Evolutionary conservation across 306 rosid species (phyloP).

Genomic region (Gynostemma pentaphyllum): DNA sequence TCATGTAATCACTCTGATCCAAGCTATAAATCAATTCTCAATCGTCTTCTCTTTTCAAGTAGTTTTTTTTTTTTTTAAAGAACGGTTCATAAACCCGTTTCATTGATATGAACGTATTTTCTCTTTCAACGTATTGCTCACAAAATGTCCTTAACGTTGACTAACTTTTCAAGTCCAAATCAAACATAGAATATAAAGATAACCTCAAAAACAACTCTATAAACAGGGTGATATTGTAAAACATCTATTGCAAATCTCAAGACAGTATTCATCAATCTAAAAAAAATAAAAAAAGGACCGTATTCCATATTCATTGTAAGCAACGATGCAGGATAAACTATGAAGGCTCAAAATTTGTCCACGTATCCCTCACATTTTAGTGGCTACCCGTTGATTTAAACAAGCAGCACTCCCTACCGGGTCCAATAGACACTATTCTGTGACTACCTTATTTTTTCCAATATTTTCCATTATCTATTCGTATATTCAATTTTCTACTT

Average conservation of each 20-base stretch:
- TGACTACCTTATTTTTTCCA: conserved; percentile 1
- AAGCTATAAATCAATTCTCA: background rate
- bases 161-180: background rate
- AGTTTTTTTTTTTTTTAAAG: too few relatives aligned
- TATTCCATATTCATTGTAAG: background rate
- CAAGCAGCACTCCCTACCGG: conserved; percentile 14
- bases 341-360: conserved; percentile 4
- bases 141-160: background rate
- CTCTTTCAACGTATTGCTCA: too few relatives aligned
- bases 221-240: background rate
- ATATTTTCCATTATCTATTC: background rate
- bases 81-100: too few relatives aligned
- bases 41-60: background rate
- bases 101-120: too few relatives aligned
- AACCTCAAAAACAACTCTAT: background rate
- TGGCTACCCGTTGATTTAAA: conserved; percentile 14
- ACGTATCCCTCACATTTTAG: conserved; percentile 8
- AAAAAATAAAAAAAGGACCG: too few relatives aligned
- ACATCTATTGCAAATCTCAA: conserved; percentile 6
- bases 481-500: conserved; percentile 12
- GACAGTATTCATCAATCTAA: conserved; percentile 5
- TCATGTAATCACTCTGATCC: background rate
- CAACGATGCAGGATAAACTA: background rate
- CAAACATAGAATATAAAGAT: background rate
- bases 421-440: conserved; percentile 14